A percentile compares a stretch with the other conserved stretches of the same genome.
Evolutionary conservation across 2,329 filamentous ascomycete genomes (phyloP).

Genomic region (Monilinia aucupariae): DNA sequence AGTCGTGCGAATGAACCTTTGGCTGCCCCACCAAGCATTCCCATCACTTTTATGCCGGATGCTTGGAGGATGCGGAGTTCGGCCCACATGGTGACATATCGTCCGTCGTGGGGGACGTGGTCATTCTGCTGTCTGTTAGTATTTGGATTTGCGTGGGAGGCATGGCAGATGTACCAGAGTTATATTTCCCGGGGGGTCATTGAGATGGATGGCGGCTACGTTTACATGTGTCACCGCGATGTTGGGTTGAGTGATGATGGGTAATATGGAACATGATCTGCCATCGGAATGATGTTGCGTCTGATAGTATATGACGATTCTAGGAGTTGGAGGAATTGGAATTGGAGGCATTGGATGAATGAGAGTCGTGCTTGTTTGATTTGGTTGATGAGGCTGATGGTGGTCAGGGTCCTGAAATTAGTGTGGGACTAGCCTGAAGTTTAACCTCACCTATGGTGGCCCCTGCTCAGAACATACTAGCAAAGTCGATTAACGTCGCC

Average conservation of each 20-base stretch:
- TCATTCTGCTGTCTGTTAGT: conserved; percentile 63
- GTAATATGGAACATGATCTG: conserved; percentile 55
- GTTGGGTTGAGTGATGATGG: conserved; percentile 42
- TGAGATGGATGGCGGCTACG: conserved; percentile 80
- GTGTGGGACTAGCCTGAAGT: background rate
- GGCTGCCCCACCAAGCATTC: conserved; percentile 83
- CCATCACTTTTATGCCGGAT: conserved; percentile 71
- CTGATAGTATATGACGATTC: conserved; percentile 56
- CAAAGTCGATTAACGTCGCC: background rate
- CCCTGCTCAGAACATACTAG: no score
- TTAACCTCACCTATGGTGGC: background rate
- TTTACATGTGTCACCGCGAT: conserved; percentile 75
- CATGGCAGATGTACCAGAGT: conserved; percentile 52
- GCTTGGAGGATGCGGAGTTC: conserved; percentile 69
- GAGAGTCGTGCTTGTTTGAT: background rate
- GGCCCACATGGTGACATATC: conserved; percentile 69
- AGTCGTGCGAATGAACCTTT: conserved; percentile 63
- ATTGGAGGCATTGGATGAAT: conserved; percentile 31
- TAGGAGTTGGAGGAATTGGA: conserved; percentile 27
- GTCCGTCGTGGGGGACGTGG: conserved; percentile 59
- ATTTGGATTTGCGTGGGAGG: conserved; percentile 68
- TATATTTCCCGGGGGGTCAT: conserved; percentile 51
- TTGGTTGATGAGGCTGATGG: conserved; percentile 5
- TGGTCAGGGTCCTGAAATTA: conserved; percentile 2
- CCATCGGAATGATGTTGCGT: conserved; percentile 52